Evolutionary conservation across 169 alveolate genomes (phyloP), one percentile per base, ranked within the genome.

Genomic region (Cryptosporidium felis): DNA sequence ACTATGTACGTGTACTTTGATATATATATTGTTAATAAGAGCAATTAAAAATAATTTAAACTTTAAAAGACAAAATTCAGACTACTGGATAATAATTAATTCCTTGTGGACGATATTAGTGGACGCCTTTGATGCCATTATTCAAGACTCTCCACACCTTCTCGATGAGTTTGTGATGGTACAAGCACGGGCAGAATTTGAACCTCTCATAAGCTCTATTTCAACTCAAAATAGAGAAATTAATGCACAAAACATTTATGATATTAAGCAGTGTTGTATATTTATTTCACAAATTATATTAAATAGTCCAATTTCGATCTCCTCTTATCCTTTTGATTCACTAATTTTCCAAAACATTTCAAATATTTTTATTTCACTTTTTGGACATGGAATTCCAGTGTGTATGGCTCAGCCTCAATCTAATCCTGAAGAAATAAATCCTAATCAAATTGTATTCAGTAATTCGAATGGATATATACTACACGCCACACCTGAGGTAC

Each of bases 361-460:
- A 38, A 49, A 74, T 36, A 74, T 74, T 12, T 74, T 53, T 58
- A 21, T 74, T 4, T 53, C 67, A 21, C 34, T 74, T 23, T 74
- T 74, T 53, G 85, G 85, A 12, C 65, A 56, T 74, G 85, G 85
- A 53, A 40, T 74, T 36, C 85, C 85, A 3, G 85, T 49, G 5
- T 74, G 85, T 34, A 49, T 53, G 66, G 56, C 0, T 9, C 42
- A 21, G 8, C 44, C 61, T 5, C 16, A 36, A 40, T 26, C 26
- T 63, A 28, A 12, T 18, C 10, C 26, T 63, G 28, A 42, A 38
- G 32, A 63, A 14, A 21, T 12, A 12, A 38, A 38, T 1, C 32
- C n/a, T 2, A 38, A 18, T 34, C 14, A 23, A 18, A 14, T 74
- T 21, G 2, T 32, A 9, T 36, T 51, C 14, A 56, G 28, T 16